phyloP scores from a whole-genome alignment of 441 rosid genomes.

The Theobroma grandiflorum region DNA sequence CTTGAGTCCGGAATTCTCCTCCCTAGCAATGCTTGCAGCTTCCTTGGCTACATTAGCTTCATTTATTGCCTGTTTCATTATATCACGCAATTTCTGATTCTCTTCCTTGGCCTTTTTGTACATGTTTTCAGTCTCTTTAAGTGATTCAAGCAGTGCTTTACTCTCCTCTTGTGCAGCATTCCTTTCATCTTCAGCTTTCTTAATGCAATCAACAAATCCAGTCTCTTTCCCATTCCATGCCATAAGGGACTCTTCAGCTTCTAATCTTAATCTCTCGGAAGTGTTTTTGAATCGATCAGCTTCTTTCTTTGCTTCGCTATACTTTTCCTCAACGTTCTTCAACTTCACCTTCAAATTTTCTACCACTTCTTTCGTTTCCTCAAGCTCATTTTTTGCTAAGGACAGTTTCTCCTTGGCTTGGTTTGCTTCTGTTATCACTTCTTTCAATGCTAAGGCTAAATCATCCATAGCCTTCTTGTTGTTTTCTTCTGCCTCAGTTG shows the following conservation, averaged over 20 bases:
- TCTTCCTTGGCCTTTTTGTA: conserved; percentile 63
- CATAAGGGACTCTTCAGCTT: conserved; percentile 78
- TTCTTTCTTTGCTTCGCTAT: conserved; percentile 57
- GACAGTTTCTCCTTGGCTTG: conserved; percentile 61
- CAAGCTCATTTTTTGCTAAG: conserved; percentile 51
- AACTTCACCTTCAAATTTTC: conserved; percentile 44
- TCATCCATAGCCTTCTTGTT: conserved; percentile 91
- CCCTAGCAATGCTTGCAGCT: conserved; percentile 74
- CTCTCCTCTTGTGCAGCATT: conserved; percentile 55
- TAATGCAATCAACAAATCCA: conserved; percentile 71
- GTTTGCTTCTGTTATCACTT: conserved; percentile 68
- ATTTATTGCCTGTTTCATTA: conserved; percentile 83
- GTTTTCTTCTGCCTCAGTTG: conserved; percentile 70
- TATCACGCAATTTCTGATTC: conserved; percentile 70
- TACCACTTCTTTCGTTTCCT: conserved; percentile 42
- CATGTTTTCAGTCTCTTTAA: conserved; percentile 47
- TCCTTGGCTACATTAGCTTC: conserved; percentile 91
- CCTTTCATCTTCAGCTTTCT: conserved; percentile 78
- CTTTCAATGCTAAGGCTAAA: conserved; percentile 75
- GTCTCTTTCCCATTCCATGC: conserved; percentile 89
- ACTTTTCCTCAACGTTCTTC: conserved; percentile 41
- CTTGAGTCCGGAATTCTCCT: conserved; percentile 79
- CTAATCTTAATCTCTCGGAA: conserved; percentile 67
- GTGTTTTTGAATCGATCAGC: conserved; percentile 63
- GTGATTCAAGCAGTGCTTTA: conserved; percentile 48